Conservation (phyloP, 495 filamentous ascomycete species). For the Penicillium coprophilum region DNA sequence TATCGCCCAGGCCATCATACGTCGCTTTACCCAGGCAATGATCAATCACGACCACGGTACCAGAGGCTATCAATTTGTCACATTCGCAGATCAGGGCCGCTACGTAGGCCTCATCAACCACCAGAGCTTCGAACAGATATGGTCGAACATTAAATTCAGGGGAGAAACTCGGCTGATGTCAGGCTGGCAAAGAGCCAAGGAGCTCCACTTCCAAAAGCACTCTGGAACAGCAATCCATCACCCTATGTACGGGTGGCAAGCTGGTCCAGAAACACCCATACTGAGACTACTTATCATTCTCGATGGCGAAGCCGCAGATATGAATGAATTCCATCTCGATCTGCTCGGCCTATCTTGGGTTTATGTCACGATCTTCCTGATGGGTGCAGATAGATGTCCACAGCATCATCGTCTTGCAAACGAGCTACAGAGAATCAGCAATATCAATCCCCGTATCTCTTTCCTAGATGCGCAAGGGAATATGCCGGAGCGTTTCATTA, state of each 20-base stretch:
- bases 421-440: slow-evolving; percentile 47
- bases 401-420: slow-evolving; percentile 52
- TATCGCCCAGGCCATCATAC: slow-evolving; percentile 43
- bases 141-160: slow-evolving; percentile 38
- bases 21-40: slow-evolving; percentile 47
- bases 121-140: slow-evolving; percentile 7
- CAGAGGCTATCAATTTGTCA: slow-evolving; percentile 43
- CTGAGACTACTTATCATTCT: slow-evolving; percentile 45
- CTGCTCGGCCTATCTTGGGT: slow-evolving; percentile 47
- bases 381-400: slow-evolving; percentile 49
- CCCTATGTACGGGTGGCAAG: slow-evolving; percentile 51
- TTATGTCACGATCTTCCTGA: slow-evolving; percentile 50
- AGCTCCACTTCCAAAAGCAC: slow-evolving; percentile 49
- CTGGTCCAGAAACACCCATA: slow-evolving; percentile 46
- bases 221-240: slow-evolving; percentile 46
- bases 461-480: slow-evolving; percentile 53
- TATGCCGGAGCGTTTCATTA: slow-evolving; percentile 45
- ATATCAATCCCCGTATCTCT: slow-evolving; percentile 47
- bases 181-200: slow-evolving; percentile 51
- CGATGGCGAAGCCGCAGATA: slow-evolving; percentile 48
- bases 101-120: slow-evolving; percentile 26
- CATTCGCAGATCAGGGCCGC: slow-evolving; percentile 37
- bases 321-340: slow-evolving; percentile 53
- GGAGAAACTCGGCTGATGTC: slow-evolving; percentile 47
- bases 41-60: slow-evolving; percentile 41